Evolutionary conservation across 1,139 yeast species (phyloP).

Genomic region (Blastobotrys indianensis): DNA sequence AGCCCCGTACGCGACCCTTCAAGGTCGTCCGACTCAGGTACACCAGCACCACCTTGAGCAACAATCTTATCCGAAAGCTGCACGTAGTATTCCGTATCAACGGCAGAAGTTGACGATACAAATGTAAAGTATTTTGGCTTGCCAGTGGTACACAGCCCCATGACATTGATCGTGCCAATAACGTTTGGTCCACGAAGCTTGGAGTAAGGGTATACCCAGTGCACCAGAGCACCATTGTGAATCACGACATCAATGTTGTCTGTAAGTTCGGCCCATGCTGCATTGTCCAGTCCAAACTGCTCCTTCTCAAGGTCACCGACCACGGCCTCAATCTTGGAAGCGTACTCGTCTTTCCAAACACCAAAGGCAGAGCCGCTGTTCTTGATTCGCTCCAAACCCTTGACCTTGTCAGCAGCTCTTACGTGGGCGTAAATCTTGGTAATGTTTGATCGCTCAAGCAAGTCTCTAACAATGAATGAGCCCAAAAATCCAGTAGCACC

Average conservation of each 20-base stretch:
- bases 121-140: slow-evolving; percentile 82
- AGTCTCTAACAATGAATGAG: slow-evolving; percentile 72
- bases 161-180: slow-evolving; percentile 74
- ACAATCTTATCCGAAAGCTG: slow-evolving; percentile 66
- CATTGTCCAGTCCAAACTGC: slow-evolving; percentile 62
- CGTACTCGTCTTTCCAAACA: slow-evolving; percentile 67
- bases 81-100: slow-evolving; percentile 79
- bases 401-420: slow-evolving; percentile 63
- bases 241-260: slow-evolving; percentile 69
- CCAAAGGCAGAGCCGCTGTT: slow-evolving; percentile 83
- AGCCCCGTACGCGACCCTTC: slow-evolving; percentile 75
- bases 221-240: slow-evolving; percentile 97
- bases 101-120: slow-evolving; percentile 90
- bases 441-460: slow-evolving; percentile 48
- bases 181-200: slow-evolving; percentile 93
- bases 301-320: slow-evolving; percentile 73
- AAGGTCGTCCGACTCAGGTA: slow-evolving; percentile 76
- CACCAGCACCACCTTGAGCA: slow-evolving; percentile 61
- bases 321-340: slow-evolving; percentile 57
- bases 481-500: slow-evolving; percentile 98
- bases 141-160: slow-evolving; percentile 71
- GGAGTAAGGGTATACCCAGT: slow-evolving; percentile 95
- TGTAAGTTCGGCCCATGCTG: slow-evolving; percentile 53
- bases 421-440: slow-evolving; percentile 75
- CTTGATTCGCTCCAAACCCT: slow-evolving; percentile 71